Conservation (phyloP, 2,329 filamentous ascomycete genomes). For the Microsporum ferrugineum region DNA sequence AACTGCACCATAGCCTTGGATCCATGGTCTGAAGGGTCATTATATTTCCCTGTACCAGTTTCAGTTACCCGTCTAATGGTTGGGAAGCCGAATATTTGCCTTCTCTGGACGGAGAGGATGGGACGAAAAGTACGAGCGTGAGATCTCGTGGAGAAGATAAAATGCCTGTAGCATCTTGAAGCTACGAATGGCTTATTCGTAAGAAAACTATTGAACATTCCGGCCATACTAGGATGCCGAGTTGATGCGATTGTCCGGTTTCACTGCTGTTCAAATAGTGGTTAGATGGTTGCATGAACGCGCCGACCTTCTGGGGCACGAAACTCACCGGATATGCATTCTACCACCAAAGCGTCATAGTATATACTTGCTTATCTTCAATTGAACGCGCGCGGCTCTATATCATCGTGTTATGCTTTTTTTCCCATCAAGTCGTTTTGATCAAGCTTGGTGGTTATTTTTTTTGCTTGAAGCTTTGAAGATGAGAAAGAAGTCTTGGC, state of each 20-base stretch:
- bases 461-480: background rate
- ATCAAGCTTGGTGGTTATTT: background rate
- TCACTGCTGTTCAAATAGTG: background rate
- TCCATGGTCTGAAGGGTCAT: conserved; percentile 33
- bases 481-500: background rate
- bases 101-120: conserved; percentile 28
- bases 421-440: background rate
- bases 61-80: conserved; percentile 17
- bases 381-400: background rate
- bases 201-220: conserved; percentile 35
- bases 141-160: conserved; percentile 14
- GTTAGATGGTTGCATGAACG: background rate
- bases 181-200: conserved; percentile 35
- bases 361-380: background rate
- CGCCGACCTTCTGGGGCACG: background rate
- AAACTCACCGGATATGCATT: conserved; percentile 7
- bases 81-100: conserved; percentile 51
- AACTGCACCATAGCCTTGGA: conserved; percentile 61
- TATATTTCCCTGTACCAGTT: conserved; percentile 25
- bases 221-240: background rate
- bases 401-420: background rate
- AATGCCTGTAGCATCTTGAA: conserved; percentile 28
- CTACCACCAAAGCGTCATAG: background rate
- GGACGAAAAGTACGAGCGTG: conserved; percentile 21
- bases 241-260: background rate